These are phyloP conservation scores for Xylaria venustula DNA, from an alignment of 495 filamentous ascomycete genomes.

Conservation along the genomic window DNA sequence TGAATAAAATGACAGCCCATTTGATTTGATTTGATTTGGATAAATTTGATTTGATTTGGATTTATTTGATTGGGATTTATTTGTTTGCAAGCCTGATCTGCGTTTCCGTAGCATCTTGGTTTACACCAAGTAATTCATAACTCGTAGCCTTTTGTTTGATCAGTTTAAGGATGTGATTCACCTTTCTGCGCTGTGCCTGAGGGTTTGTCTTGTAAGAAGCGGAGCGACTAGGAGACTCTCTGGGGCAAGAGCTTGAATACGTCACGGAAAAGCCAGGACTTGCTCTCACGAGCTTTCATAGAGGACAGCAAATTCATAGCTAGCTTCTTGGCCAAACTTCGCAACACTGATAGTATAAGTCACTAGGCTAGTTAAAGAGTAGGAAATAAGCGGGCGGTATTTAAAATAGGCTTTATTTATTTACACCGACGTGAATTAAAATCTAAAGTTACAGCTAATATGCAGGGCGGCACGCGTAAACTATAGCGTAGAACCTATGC, in stretches of 20 bases:
- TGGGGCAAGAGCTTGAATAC: constrained; percentile 1
- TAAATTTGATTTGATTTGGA: too few species aligned
- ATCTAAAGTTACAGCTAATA: too few species aligned
- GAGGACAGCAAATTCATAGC: not conserved
- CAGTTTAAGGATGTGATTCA: not conserved
- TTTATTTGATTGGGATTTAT: too few species aligned
- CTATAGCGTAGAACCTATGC: not conserved
- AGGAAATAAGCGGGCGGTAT: not conserved
- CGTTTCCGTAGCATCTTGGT: not conserved
- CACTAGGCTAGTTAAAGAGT: not conserved
- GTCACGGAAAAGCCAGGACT: not conserved
- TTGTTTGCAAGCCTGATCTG: too few species aligned
- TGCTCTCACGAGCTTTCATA: constrained; percentile 5
- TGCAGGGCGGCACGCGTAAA: too few species aligned
- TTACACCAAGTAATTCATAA: not conserved
- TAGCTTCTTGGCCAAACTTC: not conserved
- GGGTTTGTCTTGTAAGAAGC: not conserved
- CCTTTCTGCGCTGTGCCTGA: not conserved
- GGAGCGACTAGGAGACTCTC: not conserved
- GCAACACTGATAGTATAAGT: not conserved
- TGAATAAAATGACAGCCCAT: too few species aligned
- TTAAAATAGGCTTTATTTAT: not conserved
- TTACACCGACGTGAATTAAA: too few species aligned
- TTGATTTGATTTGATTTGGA: too few species aligned
- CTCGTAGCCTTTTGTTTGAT: not conserved